phyloP scores from a whole-genome alignment of 148 eudicot species.

The Mesembryanthemum crystallinum region DNA sequence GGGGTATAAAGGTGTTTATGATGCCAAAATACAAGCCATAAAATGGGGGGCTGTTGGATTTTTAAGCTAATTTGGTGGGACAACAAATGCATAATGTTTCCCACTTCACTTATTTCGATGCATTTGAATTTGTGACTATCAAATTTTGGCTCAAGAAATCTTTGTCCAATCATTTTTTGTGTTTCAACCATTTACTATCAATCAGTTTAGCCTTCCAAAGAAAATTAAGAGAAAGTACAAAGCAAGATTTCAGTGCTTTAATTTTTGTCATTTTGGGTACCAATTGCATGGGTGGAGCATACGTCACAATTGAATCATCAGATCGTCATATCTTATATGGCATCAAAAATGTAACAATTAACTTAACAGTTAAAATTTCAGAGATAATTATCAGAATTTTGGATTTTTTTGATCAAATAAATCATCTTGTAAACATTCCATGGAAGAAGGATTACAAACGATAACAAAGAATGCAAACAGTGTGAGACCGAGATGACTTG shows the following conservation, averaged over 20 bases:
- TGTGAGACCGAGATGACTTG: too few relatives aligned
- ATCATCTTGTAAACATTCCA: too few relatives aligned
- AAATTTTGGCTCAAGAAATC: background rate
- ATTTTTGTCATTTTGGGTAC: background rate
- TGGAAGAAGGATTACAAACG: too few relatives aligned
- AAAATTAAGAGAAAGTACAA: background rate
- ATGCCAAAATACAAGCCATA: constrained; percentile 30
- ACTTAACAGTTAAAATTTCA: too few relatives aligned
- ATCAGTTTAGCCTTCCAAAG: background rate
- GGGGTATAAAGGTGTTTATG: background rate
- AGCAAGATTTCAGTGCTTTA: background rate
- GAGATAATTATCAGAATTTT: too few relatives aligned
- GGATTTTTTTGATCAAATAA: too few relatives aligned
- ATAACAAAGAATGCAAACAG: too few relatives aligned
- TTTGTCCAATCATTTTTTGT: background rate
- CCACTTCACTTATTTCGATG: constrained; percentile 25
- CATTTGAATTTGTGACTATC: constrained; percentile 13
- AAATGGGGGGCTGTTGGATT: constrained; percentile 22
- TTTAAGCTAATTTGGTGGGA: constrained; percentile 21
- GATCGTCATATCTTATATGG: too few relatives aligned
- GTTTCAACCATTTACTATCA: background rate
- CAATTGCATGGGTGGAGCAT: background rate
- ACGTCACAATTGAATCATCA: too few relatives aligned
- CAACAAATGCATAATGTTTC: constrained; percentile 16
- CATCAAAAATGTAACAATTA: too few relatives aligned